Evolutionary conservation across 371 early-diverging fungal species (phyloP), one percentile per base, ranked within the genome.

Genomic region (Fennellomyces sp.): DNA sequence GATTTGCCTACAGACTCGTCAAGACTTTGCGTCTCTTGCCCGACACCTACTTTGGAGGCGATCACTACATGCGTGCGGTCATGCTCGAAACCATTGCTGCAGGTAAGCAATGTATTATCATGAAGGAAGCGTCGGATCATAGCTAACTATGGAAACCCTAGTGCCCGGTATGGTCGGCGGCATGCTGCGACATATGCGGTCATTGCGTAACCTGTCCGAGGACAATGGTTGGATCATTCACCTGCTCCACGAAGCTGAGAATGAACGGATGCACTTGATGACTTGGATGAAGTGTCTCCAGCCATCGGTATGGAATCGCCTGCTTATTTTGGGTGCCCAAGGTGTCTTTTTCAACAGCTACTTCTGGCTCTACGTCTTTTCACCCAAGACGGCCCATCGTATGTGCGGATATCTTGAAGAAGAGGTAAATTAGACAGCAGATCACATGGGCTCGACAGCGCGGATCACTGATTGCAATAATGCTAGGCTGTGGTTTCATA

Each of bases 401-500:
- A 67, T 82, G 54, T 74, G 75, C 23, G 92, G 92, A 3, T 91
- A 91, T 60, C 76, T 91, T 15, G 92, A 91, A 72, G 99, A 99
- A 75, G 39, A 38, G 39, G 53, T 53, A 31, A 35, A 38, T 38
- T n/a, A n/a, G n/a, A n/a, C n/a, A n/a, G n/a, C n/a, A n/a, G n/a
- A n/a, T n/a, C n/a, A n/a, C n/a, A n/a, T n/a, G n/a, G n/a, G n/a
- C n/a, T n/a, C n/a, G n/a, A n/a, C n/a, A n/a, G n/a, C n/a, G n/a
- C n/a, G n/a, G n/a, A n/a, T n/a, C n/a, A n/a, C n/a, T n/a, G n/a
- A n/a, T n/a, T n/a, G n/a, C n/a, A n/a, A n/a, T n/a, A n/a, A n/a
- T n/a, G 94, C n/a, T n/a, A 95, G 67, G 99, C 99, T 2, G 91
- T 97, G 23, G 80, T 92, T 29, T 93, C 95, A 0, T 99, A 99